A percentile compares a stretch with the other conserved stretches of the same genome.
Evolutionary conservation across 2,329 filamentous ascomycete genomes (phyloP).

Genomic region (Aureobasidium sp.): DNA sequence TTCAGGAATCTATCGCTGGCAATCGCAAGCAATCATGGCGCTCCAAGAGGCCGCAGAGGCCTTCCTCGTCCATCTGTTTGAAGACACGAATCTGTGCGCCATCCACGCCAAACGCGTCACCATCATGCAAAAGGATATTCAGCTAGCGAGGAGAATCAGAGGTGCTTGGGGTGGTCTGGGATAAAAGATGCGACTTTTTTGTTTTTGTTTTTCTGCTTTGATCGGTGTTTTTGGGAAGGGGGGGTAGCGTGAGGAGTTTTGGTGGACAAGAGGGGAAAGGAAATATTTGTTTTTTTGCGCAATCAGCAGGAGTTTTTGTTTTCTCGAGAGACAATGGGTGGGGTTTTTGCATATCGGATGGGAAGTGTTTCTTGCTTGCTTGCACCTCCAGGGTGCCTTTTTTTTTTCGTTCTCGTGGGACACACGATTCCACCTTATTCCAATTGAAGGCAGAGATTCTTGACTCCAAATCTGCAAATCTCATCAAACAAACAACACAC

Average conservation of each 20-base stretch:
- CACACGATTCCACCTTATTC: no score
- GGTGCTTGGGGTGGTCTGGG: conserved; percentile 51
- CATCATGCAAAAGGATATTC: conserved; percentile 96
- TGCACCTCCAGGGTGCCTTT: no score
- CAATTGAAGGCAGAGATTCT: no score
- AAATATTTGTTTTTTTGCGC: background rate
- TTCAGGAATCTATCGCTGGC: conserved; percentile 74
- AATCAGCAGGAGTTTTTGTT: background rate
- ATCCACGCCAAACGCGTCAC: conserved; percentile 99
- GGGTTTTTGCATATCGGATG: no score
- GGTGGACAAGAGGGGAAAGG: background rate
- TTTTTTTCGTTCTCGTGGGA: no score
- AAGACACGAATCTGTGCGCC: conserved; percentile 97
- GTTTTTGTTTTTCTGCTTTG: no score
- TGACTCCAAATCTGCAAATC: no score
- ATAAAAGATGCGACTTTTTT: background rate
- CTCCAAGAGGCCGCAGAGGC: conserved; percentile 98
- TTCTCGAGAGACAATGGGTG: no score
- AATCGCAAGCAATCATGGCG: conserved; percentile 94
- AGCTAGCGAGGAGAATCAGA: conserved; percentile 89
- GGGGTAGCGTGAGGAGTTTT: background rate
- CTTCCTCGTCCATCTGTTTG: conserved; percentile 95
- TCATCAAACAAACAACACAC: no score
- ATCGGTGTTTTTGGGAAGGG: background rate
- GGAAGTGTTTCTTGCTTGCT: no score